Conservation (phyloP, 768 basidiomycete species). For the Russula griseocarnosa region DNA sequence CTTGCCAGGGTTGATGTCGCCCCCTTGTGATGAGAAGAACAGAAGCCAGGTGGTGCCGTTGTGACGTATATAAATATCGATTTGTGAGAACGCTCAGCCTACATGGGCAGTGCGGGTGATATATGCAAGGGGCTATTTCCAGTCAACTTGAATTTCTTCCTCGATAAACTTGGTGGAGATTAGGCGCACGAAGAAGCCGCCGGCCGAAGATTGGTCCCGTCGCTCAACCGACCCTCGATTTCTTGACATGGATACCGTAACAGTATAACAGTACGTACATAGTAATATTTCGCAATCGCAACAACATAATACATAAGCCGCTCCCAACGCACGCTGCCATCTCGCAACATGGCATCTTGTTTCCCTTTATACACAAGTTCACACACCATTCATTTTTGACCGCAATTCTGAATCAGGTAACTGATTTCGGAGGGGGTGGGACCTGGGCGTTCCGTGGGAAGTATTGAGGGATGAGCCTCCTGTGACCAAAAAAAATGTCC, state of each 20-base stretch:
- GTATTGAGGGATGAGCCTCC: slow-evolving; percentile 19
- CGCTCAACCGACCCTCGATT: neutral
- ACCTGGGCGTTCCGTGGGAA: slow-evolving; percentile 10
- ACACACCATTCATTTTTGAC: neutral
- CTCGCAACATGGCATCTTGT: neutral
- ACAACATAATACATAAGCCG: neutral
- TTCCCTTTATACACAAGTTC: slow-evolving; percentile 1
- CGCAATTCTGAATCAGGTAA: neutral
- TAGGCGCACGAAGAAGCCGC: neutral
- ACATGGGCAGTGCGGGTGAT: neutral
- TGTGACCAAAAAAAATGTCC: neutral
- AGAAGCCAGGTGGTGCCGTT: neutral
- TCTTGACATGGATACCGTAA: neutral
- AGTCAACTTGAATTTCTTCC: neutral
- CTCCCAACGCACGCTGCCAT: neutral
- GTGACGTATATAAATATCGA: neutral
- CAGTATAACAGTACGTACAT: neutral
- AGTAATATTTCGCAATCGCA: neutral
- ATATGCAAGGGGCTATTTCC: neutral
- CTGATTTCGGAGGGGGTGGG: neutral
- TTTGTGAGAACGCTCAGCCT: neutral
- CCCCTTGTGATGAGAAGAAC: neutral
- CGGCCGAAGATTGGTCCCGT: neutral
- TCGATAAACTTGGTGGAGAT: neutral
- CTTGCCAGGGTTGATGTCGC: neutral